Evolutionary conservation across 805 yeast species (phyloP).

Genomic region (Nakazawaea wyomingensis): DNA sequence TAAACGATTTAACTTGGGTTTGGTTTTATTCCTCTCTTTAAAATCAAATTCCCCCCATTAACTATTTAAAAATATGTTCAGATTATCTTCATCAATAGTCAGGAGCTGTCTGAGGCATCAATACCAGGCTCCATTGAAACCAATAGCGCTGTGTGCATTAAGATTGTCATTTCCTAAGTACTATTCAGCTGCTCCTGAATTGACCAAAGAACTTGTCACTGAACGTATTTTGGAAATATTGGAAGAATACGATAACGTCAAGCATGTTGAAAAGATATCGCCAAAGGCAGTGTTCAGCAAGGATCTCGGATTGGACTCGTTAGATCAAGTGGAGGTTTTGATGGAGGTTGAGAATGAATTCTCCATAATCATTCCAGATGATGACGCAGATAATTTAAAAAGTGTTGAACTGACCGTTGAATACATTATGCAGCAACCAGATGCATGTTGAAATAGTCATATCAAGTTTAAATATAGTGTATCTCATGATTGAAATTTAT

Average conservation of each 20-base stretch:
- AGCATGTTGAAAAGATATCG: slow-evolving; percentile 27
- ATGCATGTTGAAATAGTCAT: slow-evolving; percentile 24
- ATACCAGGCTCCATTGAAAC: not conserved
- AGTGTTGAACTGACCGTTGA: slow-evolving; percentile 92
- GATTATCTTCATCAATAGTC: not conserved
- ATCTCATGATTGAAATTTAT: not conserved
- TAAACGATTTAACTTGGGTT: too few species aligned
- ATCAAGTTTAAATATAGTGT: too few species aligned
- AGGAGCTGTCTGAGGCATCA: not conserved
- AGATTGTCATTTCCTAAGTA: slow-evolving; percentile 19
- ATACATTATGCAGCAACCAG: slow-evolving; percentile 69
- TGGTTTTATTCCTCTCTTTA: too few species aligned
- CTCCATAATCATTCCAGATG: slow-evolving; percentile 81
- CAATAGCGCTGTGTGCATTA: not conserved
- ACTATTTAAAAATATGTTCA: too few species aligned
- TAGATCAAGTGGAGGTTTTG: slow-evolving; percentile 66
- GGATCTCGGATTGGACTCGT: slow-evolving; percentile 66
- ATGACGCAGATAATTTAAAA: slow-evolving; percentile 88
- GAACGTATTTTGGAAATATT: slow-evolving; percentile 60
- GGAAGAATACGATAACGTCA: slow-evolving; percentile 59
- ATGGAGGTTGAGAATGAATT: slow-evolving; percentile 72
- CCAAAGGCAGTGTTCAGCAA: slow-evolving; percentile 50
- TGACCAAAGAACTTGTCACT: slow-evolving; percentile 56
- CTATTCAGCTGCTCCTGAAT: slow-evolving; percentile 55
- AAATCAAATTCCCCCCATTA: too few species aligned